Evolutionary conservation across 2,329 filamentous ascomycete species (phyloP).

Genomic region (Helminthosporium solani): DNA sequence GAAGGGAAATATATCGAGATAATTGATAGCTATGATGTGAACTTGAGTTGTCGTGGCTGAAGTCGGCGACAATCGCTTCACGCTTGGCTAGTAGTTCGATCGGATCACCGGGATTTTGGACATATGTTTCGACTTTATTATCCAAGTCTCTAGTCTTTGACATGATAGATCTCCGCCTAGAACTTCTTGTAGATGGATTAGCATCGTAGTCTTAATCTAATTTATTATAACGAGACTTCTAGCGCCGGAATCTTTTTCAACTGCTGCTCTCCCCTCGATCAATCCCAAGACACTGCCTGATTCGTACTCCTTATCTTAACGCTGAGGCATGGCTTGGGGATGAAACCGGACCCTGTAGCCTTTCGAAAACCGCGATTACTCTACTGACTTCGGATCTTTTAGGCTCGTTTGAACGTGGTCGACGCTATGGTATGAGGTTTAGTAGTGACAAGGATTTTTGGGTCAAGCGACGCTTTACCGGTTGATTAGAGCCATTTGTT

Average conservation of each 20-base stretch:
- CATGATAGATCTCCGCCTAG: conserved; percentile 9
- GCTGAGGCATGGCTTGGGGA: conserved; percentile 3
- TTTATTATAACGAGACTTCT: conserved; percentile 13
- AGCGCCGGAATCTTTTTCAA: conserved; percentile 4
- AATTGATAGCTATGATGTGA: conserved; percentile 11
- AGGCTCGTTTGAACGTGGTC: not conserved
- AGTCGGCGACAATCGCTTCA: conserved; percentile 14
- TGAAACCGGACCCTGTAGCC: conserved; percentile 7
- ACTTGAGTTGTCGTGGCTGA: conserved; percentile 28
- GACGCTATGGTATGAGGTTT: conserved; percentile 14
- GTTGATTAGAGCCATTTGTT: conserved; percentile 8
- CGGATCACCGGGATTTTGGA: conserved; percentile 12
- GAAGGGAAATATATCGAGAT: conserved; percentile 12
- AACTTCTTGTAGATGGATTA: conserved; percentile 3
- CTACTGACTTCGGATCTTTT: conserved; percentile 12
- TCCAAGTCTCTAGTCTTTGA: conserved; percentile 5
- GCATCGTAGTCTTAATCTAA: conserved; percentile 7
- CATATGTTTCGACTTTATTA: conserved; percentile 3
- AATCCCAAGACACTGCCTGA: not conserved
- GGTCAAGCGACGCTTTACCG: conserved; percentile 18
- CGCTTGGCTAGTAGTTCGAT: conserved; percentile 5
- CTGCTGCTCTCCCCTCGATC: not conserved
- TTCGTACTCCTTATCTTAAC: not conserved
- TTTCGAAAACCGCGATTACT: conserved; percentile 26
- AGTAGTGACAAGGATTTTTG: conserved; percentile 17